Percentiles rank a stretch among this genome's conserved stretches.
phyloP scores from a whole-genome alignment of 225 moss, liverwort and hornwort species.

The Sphagnum contortum region DNA sequence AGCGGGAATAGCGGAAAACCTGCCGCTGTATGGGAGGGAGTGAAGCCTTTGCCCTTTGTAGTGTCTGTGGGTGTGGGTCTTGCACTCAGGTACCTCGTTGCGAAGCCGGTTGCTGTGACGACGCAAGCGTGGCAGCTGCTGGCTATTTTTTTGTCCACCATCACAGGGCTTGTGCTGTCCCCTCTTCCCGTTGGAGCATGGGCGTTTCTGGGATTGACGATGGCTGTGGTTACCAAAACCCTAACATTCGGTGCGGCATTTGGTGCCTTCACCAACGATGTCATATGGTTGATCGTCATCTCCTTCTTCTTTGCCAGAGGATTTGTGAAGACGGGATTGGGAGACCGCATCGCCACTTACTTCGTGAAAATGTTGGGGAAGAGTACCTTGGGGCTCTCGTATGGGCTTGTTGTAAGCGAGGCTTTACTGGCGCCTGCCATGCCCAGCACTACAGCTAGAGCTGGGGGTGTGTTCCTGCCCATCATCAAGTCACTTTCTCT shows the following conservation, averaged over 20 bases:
- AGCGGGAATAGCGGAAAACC: too few relatives aligned
- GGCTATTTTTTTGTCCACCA: constrained; percentile 88
- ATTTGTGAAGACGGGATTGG: constrained; percentile 84
- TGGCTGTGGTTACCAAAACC: constrained; percentile 79
- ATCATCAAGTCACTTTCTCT: constrained; percentile 80
- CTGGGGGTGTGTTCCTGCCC: constrained; percentile 95
- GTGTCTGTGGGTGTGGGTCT: constrained; percentile 69
- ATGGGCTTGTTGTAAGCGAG: constrained; percentile 81
- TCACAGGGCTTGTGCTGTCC: constrained; percentile 81
- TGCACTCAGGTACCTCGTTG: constrained; percentile 62
- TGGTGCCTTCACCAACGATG: constrained; percentile 92
- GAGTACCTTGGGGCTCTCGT: constrained; percentile 88
- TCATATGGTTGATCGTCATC: constrained; percentile 96
- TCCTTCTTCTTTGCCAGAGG: constrained; percentile 98
- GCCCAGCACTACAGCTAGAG: constrained; percentile 98
- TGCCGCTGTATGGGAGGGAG: constrained; percentile 40
- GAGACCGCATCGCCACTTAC: constrained; percentile 60
- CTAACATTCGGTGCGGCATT: constrained; percentile 70
- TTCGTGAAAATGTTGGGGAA: constrained; percentile 73
- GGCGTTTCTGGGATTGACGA: constrained; percentile 87
- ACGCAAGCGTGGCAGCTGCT: constrained; percentile 92
- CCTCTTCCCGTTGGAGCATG: constrained; percentile 97
- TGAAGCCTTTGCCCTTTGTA: constrained; percentile 65
- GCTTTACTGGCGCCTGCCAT: constrained; percentile 93
- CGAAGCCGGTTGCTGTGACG: constrained; percentile 66